Evolutionary conservation across 352 stramenopile genomes (phyloP).

Genomic region (Pythium rishiriense): DNA sequence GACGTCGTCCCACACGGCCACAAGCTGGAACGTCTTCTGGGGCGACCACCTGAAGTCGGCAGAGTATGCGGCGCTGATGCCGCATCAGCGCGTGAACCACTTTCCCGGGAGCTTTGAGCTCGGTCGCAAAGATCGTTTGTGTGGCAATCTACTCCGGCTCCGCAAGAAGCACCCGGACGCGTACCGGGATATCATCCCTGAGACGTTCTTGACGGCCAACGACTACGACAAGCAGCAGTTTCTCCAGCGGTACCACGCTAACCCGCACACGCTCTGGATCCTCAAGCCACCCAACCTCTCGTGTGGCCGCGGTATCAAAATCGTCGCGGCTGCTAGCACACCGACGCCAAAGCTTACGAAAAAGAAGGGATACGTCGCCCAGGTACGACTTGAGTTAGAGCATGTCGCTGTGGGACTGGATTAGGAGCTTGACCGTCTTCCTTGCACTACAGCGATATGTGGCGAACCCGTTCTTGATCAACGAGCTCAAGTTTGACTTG

Average conservation of each 20-base stretch:
- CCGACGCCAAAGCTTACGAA: slow-evolving; percentile 54
- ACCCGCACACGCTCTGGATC: slow-evolving; percentile 67
- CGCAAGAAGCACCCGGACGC: slow-evolving; percentile 53
- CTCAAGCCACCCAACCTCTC: slow-evolving; percentile 80
- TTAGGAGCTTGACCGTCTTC: not conserved
- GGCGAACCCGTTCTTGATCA: slow-evolving; percentile 79
- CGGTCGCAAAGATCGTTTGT: slow-evolving; percentile 74
- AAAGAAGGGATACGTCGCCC: slow-evolving; percentile 71
- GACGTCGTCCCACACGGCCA: slow-evolving; percentile 19
- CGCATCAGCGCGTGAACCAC: slow-evolving; percentile 71
- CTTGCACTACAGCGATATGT: slow-evolving; percentile 60
- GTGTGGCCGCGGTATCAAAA: slow-evolving; percentile 76
- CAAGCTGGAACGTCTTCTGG: slow-evolving; percentile 75
- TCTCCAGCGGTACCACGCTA: slow-evolving; percentile 40
- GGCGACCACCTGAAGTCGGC: slow-evolving; percentile 58
- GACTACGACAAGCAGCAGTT: slow-evolving; percentile 76
- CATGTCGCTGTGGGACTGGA: not conserved
- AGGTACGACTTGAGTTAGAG: slow-evolving; percentile 37
- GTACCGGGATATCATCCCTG: slow-evolving; percentile 60
- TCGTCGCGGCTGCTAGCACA: slow-evolving; percentile 47
- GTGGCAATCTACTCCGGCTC: slow-evolving; percentile 57
- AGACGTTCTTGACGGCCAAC: slow-evolving; percentile 71
- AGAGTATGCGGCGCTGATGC: slow-evolving; percentile 41
- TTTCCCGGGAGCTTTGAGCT: slow-evolving; percentile 80
- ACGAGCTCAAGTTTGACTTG: slow-evolving; percentile 91